Evolutionary conservation across 257 asterid genomes (phyloP), one percentile per base, ranked within the genome.

Genomic region (Capsicum rhomboideum): DNA sequence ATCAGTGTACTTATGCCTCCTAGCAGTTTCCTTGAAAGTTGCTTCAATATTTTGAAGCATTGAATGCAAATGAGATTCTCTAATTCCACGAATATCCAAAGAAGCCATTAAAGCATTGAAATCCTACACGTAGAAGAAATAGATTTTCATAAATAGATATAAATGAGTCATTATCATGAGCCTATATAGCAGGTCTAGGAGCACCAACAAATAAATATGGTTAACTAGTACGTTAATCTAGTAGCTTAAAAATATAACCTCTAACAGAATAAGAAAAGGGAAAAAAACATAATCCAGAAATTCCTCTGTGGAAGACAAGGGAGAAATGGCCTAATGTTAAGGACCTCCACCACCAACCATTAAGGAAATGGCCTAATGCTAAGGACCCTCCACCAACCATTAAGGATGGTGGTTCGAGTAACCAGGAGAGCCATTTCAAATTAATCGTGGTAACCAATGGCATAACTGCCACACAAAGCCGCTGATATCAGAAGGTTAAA

Each of bases 1-100:
- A 46, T 56, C 85, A 56, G 86, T 69, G 82, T 20, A 74, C 67
- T 63, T 58, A n/a, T 64, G 23, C 81, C 82, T 91, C 83, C 84
- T 84, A 11, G 84, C 90, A 42, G 91, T 78, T 82, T 84, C 90
- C 87, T 89, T 96, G 86, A 94, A 96, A 84, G 94, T 84, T 58
- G 83, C 77, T 85, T 92, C 97, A 86, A 96, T 88, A 72, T 85
- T 92, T 87, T 79, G 97, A 91, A 96, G 86, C 93, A 96, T 91
- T 13, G 90, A 84, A 82, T 93, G 95, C 89, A 96, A 86, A 84
- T 93, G 96, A 85, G 91, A 92, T 88, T 96, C 98, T 91, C 99
- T 91, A 82, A 84, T 83, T 71, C 99, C 98, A 83, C 99, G 99
- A 59, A 87, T 83, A 88, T 95, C 99, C 90, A 95, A 87, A 79